phyloP scores from a whole-genome alignment of 1,284 basidiomycete species.

The Puccinia triticina region DNA sequence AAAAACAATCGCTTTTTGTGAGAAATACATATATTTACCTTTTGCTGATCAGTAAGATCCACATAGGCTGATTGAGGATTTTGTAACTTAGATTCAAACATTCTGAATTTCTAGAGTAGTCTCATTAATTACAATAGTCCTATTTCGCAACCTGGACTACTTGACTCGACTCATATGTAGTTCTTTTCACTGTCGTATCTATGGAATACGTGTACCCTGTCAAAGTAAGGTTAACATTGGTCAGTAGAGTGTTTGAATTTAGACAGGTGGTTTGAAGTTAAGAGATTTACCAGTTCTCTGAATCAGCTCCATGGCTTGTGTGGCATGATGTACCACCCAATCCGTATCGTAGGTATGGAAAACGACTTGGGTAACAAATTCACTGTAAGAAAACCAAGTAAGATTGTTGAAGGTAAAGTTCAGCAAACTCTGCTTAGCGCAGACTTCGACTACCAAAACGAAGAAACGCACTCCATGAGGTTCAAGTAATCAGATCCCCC shows the following conservation, averaged over 20 bases:
- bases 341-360: neutral
- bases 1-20: neutral
- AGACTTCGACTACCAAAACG: neutral
- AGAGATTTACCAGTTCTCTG: neutral
- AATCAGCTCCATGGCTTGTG: neutral
- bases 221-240: neutral
- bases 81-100: neutral
- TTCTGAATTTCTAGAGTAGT: no score
- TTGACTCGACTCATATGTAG: neutral
- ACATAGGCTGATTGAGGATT: neutral
- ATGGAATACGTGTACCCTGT: neutral
- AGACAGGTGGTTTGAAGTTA: neutral
- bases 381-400: neutral
- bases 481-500: neutral
- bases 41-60: neutral
- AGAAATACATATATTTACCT: no score
- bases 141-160: neutral
- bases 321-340: neutral
- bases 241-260: neutral
- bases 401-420: neutral
- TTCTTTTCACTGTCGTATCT: neutral
- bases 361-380: neutral
- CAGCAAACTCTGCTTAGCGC: neutral
- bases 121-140: no score
- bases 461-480: neutral